Base-by-base conservation (phyloP, 768 basidiomycete species). In the Amanita fuliginea region DNA sequence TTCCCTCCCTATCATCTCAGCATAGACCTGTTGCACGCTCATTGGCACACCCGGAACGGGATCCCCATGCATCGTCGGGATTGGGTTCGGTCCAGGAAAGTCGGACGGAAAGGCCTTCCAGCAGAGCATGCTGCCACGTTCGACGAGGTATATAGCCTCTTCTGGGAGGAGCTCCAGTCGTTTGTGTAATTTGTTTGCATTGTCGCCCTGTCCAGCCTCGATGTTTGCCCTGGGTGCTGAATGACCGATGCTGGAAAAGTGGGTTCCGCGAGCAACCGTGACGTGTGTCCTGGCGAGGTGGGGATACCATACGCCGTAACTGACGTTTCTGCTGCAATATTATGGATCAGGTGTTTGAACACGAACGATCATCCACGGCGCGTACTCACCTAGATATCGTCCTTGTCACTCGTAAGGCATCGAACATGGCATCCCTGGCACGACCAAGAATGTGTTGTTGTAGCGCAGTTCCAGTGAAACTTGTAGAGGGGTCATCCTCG, bases 61-160 rank as follows among this genome's bases (percentile, higher is more conserved):
- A 18, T 39, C 54, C 55, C 70, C 62, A 47, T 64, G 45, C 11
- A 61, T 40, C 32, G 63, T 53, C 26, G 64, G 39, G 24, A 67
- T 63, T 10, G 59, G 60, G 0, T 78, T 69, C 13, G 14, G 13
- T 21, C 10, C 16, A 24, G 26, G 4, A 42, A 16, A 6, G 10
- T n/a, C n/a, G 24, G 21, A 14, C 7, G 39, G 40, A 21, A 16
- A 24, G 13, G 32, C 10, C 59, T 81, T 84, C 77, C 84, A 92
- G 58, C 92, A 92, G 54, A 88, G 86, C 54, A 97, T 67, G 2
- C 85, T 75, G 0, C 96, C 95, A 37, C 94, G 71, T 65, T 98
- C 96, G 40, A 95, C 75, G 28, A 98, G 77, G 69, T 97, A 98
- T 14, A 99, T 73, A 0, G 90, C 80, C 67, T 99, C 96, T 67